These are phyloP conservation scores for Bimuria novae-zelandiae DNA, from an alignment of 2,329 filamentous ascomycete species.

Conservation along the genomic window DNA sequence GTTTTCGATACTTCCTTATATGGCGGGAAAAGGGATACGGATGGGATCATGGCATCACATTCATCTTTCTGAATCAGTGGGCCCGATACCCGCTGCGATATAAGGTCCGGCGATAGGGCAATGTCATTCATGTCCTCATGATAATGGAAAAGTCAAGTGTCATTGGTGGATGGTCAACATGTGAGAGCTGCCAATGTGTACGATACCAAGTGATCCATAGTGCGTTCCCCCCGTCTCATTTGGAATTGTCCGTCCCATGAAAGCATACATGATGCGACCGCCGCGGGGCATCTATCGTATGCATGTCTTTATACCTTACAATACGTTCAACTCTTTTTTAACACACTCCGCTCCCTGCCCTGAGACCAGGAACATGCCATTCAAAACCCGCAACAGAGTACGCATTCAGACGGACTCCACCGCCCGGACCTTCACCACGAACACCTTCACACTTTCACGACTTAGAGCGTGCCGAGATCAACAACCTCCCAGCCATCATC, in stretches of 20 bases:
- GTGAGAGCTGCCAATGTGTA: not conserved
- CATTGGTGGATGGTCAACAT: not conserved
- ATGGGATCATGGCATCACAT: slow-evolving; percentile 34
- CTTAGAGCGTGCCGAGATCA: not conserved
- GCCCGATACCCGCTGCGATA: slow-evolving; percentile 26
- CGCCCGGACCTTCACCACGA: too few species aligned
- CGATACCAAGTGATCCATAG: not conserved
- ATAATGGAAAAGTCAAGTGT: slow-evolving; percentile 15
- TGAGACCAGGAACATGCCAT: too few species aligned
- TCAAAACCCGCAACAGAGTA: too few species aligned
- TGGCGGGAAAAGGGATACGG: slow-evolving; percentile 37
- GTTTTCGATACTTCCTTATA: slow-evolving; percentile 22
- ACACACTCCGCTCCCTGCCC: too few species aligned
- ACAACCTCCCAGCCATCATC: not conserved
- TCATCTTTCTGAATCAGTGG: slow-evolving; percentile 30
- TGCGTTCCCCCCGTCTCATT: not conserved
- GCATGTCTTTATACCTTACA: not conserved
- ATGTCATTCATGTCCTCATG: slow-evolving; percentile 44
- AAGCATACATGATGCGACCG: not conserved
- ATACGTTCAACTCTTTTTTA: too few species aligned
- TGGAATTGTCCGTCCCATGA: too few species aligned
- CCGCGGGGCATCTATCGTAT: not conserved
- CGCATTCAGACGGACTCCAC: too few species aligned
- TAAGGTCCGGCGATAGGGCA: slow-evolving; percentile 41
- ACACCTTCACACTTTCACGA: not conserved